Conservation (phyloP, 768 basidiomycete species). For the Lyophyllum shimeji region DNA sequence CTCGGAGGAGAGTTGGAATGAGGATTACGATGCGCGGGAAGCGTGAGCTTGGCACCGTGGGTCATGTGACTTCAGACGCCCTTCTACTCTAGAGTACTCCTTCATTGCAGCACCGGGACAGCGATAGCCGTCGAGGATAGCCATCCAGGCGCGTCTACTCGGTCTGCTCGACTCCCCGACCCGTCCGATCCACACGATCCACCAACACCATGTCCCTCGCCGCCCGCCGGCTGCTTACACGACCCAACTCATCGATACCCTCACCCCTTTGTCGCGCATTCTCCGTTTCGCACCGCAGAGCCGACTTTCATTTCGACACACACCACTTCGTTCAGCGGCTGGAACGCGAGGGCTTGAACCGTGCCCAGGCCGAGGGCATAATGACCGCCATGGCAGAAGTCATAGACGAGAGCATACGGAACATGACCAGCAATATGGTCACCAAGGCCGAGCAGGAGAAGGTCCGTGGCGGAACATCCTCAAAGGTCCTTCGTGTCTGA, state of each 20-base stretch:
- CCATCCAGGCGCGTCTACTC: too few relatives aligned
- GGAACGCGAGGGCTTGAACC: conserved; percentile 84
- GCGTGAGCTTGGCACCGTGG: not conserved
- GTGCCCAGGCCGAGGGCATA: conserved; percentile 93
- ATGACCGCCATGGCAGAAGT: conserved; percentile 97
- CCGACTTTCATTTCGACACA: conserved; percentile 89
- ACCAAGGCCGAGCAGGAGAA: conserved; percentile 96
- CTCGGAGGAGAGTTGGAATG: too few relatives aligned
- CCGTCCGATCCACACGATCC: too few relatives aligned
- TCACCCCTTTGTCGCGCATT: conserved; percentile 23
- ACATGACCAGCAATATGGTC: conserved; percentile 96
- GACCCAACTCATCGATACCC: not conserved
- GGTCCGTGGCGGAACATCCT: conserved; percentile 41
- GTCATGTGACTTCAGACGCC: not conserved
- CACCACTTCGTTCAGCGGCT: conserved; percentile 92
- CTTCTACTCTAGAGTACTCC: too few relatives aligned
- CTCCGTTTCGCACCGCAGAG: conserved; percentile 23
- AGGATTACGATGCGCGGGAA: too few relatives aligned
- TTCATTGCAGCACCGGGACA: too few relatives aligned
- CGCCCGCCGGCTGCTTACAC: conserved; percentile 6
- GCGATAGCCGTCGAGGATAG: too few relatives aligned
- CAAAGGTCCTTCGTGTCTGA: not conserved
- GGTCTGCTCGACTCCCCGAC: too few relatives aligned
- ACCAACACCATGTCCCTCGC: conserved; percentile 5
- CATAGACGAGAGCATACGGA: conserved; percentile 93